These are phyloP conservation scores for Penicillium odoratum DNA, from an alignment of 495 filamentous ascomycete species.

Conservation along the genomic window DNA sequence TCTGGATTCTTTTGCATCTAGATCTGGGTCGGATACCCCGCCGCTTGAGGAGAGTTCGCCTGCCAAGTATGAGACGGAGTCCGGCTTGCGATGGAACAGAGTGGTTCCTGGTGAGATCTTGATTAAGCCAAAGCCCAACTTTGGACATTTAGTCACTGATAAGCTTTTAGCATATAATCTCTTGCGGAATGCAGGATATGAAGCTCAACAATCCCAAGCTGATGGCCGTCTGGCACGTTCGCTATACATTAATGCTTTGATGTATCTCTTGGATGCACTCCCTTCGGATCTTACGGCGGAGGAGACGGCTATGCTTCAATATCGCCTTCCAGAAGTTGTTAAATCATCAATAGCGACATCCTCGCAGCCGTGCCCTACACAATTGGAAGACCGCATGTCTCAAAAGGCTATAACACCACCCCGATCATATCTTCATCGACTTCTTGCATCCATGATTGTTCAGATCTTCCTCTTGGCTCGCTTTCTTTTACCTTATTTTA, in stretches of 20 bases:
- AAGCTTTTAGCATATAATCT: constrained; percentile 35
- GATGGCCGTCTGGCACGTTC: constrained; percentile 55
- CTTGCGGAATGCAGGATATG: constrained; percentile 39
- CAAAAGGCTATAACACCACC: constrained; percentile 6
- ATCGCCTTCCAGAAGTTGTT: constrained; percentile 32
- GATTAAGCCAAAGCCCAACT: not conserved
- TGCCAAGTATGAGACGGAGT: constrained; percentile 36
- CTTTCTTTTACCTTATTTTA: constrained; percentile 59
- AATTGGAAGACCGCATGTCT: constrained; percentile 25
- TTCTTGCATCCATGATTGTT: constrained; percentile 56
- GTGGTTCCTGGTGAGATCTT: constrained; percentile 38
- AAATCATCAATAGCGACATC: constrained; percentile 17
- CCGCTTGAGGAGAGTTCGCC: constrained; percentile 13
- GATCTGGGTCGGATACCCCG: constrained; percentile 17
- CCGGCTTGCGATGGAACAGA: constrained; percentile 43
- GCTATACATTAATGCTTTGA: constrained; percentile 64
- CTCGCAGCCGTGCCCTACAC: constrained; percentile 23
- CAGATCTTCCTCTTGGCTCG: constrained; percentile 57
- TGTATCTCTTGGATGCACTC: constrained; percentile 66
- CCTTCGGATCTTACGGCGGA: constrained; percentile 55
- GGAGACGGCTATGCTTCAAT: constrained; percentile 31
- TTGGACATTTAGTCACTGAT: not conserved
- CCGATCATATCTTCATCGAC: constrained; percentile 57
- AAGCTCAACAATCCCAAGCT: constrained; percentile 39
- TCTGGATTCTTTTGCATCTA: constrained; percentile 18